A percentile compares a stretch with the other conserved stretches of the same genome.
Evolutionary conservation across 108 stramenopile species (phyloP).

Genomic region (Aureococcus anophagefferens): DNA sequence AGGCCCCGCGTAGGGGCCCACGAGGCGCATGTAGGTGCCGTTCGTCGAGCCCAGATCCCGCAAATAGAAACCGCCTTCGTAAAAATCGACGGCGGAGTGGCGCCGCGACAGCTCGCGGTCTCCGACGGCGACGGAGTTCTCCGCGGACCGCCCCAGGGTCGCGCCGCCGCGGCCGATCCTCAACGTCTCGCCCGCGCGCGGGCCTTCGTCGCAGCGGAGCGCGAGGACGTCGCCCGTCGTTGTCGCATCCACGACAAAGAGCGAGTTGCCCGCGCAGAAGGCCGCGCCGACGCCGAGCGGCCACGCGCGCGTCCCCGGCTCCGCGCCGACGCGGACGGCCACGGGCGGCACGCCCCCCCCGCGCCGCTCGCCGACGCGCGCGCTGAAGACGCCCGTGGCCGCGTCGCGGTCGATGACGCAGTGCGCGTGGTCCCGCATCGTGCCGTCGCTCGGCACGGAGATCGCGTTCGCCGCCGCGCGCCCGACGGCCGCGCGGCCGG

Average conservation of each 20-base stretch:
- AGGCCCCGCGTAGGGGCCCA: conserved; percentile 18
- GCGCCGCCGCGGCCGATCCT: conserved; percentile 24
- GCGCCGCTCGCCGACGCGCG: conserved; percentile 25
- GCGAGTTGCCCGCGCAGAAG: conserved; percentile 38
- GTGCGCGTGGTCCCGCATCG: conserved; percentile 26
- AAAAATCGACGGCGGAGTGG: conserved; percentile 24
- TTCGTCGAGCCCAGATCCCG: conserved; percentile 51
- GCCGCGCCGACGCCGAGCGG: conserved; percentile 14
- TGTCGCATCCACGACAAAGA: conserved; percentile 24
- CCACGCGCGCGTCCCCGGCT: conserved; percentile 24
- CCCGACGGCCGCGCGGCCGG: conserved; percentile 28
- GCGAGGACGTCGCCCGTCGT: no score
- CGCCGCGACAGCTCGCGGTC: conserved; percentile 34
- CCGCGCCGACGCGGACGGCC: conserved; percentile 26
- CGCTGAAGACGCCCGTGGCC: neutral
- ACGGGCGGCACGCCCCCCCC: no score
- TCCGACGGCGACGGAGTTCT: conserved; percentile 29
- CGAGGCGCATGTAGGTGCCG: conserved; percentile 42
- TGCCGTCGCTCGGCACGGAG: conserved; percentile 25
- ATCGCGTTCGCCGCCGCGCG: conserved; percentile 21
- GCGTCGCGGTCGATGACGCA: conserved; percentile 11
- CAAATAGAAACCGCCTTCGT: conserved; percentile 15
- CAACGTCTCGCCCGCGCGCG: conserved; percentile 26
- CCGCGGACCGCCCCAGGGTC: conserved; percentile 30
- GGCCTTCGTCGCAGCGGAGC: conserved; percentile 27